A percentile compares a stretch with the other conserved stretches of the same genome.
phyloP scores from a whole-genome alignment of 371 early-diverging fungal genomes.

The Funneliformis caledonium region DNA sequence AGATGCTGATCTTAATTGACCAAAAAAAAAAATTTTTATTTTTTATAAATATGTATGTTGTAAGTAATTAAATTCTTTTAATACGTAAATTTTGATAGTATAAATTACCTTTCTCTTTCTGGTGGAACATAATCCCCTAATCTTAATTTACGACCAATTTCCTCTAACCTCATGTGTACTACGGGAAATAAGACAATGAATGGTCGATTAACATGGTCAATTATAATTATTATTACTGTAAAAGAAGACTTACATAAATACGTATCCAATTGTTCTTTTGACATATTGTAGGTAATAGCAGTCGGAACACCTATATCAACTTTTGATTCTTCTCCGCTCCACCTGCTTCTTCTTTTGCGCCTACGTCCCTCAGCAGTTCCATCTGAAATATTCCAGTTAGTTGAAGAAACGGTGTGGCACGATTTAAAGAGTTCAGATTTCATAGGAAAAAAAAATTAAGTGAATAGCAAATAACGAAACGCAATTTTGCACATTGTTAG shows the following conservation, averaged over 20 bases:
- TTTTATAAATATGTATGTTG: neutral
- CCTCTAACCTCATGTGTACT: conserved; percentile 89
- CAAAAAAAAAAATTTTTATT: neutral
- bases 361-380: conserved; percentile 47
- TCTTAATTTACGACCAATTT: conserved; percentile 81
- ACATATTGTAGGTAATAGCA: conserved; percentile 75
- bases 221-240: conserved; percentile 4
- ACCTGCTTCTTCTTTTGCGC: conserved; percentile 77
- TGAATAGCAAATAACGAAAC: conserved; percentile 34
- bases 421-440: conserved; percentile 10
- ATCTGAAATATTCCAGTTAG: conserved; percentile 44
- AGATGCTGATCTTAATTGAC: conserved; percentile 78
- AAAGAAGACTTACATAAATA: conserved; percentile 70
- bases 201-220: neutral
- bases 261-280: conserved; percentile 79
- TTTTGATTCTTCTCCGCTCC: conserved; percentile 81
- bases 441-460: conserved; percentile 10
- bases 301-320: conserved; percentile 81
- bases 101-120: conserved; percentile 68
- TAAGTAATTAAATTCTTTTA: neutral
- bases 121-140: conserved; percentile 83
- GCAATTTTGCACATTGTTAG: conserved; percentile 35
- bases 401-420: conserved; percentile 40
- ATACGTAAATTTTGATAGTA: neutral
- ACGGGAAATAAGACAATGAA: conserved; percentile 38